Evolutionary conservation across 2,329 filamentous ascomycete genomes (phyloP).

Genomic region (Penicillium sp.): DNA sequence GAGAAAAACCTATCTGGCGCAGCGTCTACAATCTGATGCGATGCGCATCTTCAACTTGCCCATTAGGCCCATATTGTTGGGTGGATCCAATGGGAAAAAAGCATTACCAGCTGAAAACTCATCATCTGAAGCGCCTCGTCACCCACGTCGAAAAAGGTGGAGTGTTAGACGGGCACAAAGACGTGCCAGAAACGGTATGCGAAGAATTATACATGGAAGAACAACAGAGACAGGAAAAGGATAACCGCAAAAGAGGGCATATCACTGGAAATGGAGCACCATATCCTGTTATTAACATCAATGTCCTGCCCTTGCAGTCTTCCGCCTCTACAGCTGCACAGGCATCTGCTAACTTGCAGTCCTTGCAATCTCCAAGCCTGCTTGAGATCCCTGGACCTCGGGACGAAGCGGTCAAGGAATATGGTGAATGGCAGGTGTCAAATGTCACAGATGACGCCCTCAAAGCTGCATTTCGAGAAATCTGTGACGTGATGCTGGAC

Average conservation of each 20-base stretch:
- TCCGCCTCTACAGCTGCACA: no score
- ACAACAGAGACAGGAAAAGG: conserved; percentile 3
- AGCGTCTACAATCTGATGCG: conserved; percentile 7
- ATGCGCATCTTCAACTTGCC: conserved; percentile 2
- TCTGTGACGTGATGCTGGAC: neutral
- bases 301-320: conserved; percentile 6
- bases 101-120: conserved; percentile 5
- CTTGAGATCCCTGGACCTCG: conserved; percentile 7
- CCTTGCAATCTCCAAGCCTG: neutral
- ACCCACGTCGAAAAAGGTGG: conserved; percentile 10
- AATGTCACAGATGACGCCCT: neutral
- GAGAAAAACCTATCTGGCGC: neutral
- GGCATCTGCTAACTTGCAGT: no score
- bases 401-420: conserved; percentile 11
- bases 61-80: conserved; percentile 6
- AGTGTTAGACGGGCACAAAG: conserved; percentile 3
- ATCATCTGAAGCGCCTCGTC: conserved; percentile 7
- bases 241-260: conserved; percentile 5
- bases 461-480: neutral
- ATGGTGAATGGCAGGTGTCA: conserved; percentile 3
- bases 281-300: conserved; percentile 7
- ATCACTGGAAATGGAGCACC: neutral
- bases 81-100: conserved; percentile 10
- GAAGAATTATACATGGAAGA: conserved; percentile 9
- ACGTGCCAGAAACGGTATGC: conserved; percentile 4